A percentile compares a stretch with the other conserved stretches of the same genome.
Evolutionary conservation across 345 rosid genomes (phyloP).

Genomic region (Raphanus raphanistrum): DNA sequence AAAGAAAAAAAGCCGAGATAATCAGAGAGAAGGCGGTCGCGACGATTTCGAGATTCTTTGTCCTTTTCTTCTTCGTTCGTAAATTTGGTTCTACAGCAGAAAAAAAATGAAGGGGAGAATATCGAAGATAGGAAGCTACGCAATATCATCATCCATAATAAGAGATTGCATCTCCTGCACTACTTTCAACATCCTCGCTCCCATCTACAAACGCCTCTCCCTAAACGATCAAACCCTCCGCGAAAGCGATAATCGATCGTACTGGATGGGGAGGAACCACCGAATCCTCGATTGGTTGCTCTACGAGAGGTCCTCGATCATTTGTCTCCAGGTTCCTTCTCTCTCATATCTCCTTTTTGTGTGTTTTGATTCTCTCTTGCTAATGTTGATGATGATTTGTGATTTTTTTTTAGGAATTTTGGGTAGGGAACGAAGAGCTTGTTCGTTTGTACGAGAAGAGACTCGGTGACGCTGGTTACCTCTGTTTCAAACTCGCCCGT

Average conservation of each 20-base stretch:
- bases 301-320: constrained; percentile 76
- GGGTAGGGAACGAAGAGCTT: constrained; percentile 90
- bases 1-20: not conserved
- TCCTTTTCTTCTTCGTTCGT: constrained; percentile 1
- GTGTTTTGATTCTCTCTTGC: not conserved
- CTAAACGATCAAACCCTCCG: constrained; percentile 62
- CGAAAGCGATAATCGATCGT: constrained; percentile 68
- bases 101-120: constrained; percentile 48
- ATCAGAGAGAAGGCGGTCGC: constrained; percentile 28
- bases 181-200: constrained; percentile 85
- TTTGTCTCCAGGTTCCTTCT: constrained; percentile 78
- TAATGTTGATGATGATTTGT: not conserved
- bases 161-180: constrained; percentile 77
- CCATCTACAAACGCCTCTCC: constrained; percentile 79
- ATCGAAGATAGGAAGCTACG: constrained; percentile 82
- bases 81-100: not conserved
- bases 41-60: constrained; percentile 26
- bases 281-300: constrained; percentile 79
- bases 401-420: constrained; percentile 64
- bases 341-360: not conserved
- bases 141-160: constrained; percentile 67
- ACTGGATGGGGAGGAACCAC: constrained; percentile 78
- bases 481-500: constrained; percentile 70
- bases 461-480: constrained; percentile 83
- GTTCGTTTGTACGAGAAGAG: constrained; percentile 81